Percentiles rank a stretch among this genome's conserved stretches.
These are phyloP conservation scores for Teunomyces panamensis DNA, from an alignment of 805 yeast species.

Conservation along the genomic window DNA sequence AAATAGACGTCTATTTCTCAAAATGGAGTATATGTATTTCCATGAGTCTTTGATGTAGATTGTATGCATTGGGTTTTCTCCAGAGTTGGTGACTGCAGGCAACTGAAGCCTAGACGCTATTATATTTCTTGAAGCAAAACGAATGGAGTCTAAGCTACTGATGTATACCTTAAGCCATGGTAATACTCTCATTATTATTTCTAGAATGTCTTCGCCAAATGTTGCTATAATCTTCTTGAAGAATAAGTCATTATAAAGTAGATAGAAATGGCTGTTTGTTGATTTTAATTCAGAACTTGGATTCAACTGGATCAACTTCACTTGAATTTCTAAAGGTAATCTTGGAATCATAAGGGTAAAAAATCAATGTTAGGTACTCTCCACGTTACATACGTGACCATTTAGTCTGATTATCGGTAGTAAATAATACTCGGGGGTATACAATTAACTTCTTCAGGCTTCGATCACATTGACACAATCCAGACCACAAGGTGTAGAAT, in stretches of 20 bases:
- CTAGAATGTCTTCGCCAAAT: constrained; percentile 36
- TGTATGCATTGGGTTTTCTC: constrained; percentile 17
- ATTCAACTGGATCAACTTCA: constrained; percentile 26
- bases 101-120: constrained; percentile 28
- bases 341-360: constrained; percentile 8
- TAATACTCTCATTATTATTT: constrained; percentile 30
- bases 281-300: constrained; percentile 35
- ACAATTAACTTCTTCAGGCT: too few relatives aligned
- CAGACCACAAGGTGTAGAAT: too few relatives aligned
- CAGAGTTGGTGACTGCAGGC: constrained; percentile 15
- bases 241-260: constrained; percentile 49
- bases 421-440: too few relatives aligned
- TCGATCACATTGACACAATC: too few relatives aligned
- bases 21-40: constrained; percentile 49
- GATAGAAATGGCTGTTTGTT: constrained; percentile 43
- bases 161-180: constrained; percentile 39
- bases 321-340: constrained; percentile 46
- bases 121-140: constrained; percentile 23
- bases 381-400: too few relatives aligned
- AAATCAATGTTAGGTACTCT: neutral
- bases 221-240: constrained; percentile 34
- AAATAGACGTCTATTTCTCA: constrained; percentile 51
- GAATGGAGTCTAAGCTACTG: constrained; percentile 36
- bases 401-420: too few relatives aligned
- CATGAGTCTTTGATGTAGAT: constrained; percentile 50